A percentile compares a stretch with the other conserved stretches of the same genome.
Evolutionary conservation across 2,329 filamentous ascomycete species (phyloP).

Genomic region (Paracoccidioides lutzii): DNA sequence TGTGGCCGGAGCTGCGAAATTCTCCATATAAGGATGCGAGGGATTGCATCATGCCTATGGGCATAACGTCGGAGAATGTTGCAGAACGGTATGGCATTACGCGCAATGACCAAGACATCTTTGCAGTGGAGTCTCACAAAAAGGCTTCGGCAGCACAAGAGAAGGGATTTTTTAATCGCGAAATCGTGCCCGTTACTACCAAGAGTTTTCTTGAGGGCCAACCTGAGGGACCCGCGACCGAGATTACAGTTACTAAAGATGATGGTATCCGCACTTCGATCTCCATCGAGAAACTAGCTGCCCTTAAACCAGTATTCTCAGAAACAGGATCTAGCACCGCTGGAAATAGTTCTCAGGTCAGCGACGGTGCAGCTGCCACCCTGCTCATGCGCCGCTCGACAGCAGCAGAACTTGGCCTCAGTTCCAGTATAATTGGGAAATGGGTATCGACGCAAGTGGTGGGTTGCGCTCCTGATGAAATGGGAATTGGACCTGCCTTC

Average conservation of each 20-base stretch:
- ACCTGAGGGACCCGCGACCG: constrained; percentile 42
- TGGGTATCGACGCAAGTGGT: constrained; percentile 66
- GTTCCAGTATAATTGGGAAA: constrained; percentile 59
- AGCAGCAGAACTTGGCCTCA: constrained; percentile 59
- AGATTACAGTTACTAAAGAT: constrained; percentile 60
- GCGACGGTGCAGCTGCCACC: constrained; percentile 73
- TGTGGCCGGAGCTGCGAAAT: constrained; percentile 62
- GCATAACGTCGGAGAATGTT: constrained; percentile 79
- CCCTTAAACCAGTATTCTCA: constrained; percentile 77
- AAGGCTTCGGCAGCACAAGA: constrained; percentile 59
- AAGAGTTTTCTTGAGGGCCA: constrained; percentile 50
- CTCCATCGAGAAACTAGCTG: constrained; percentile 56
- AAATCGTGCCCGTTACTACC: constrained; percentile 72
- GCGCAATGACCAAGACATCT: constrained; percentile 67
- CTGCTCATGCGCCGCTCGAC: constrained; percentile 76
- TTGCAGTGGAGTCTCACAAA: constrained; percentile 61
- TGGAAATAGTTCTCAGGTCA: constrained; percentile 74
- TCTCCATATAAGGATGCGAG: constrained; percentile 53
- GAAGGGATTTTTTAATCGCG: constrained; percentile 56
- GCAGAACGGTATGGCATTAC: constrained; percentile 61
- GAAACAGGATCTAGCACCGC: constrained; percentile 65
- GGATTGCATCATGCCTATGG: constrained; percentile 93
- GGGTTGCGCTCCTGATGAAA: constrained; percentile 78
- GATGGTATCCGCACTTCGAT: constrained; percentile 67
- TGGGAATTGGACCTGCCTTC: constrained; percentile 80